Percentiles rank a stretch among this genome's conserved stretches.
These are phyloP conservation scores for Ustilago vetiveriae DNA, from an alignment of 1,284 basidiomycete genomes.

Conservation along the genomic window DNA sequence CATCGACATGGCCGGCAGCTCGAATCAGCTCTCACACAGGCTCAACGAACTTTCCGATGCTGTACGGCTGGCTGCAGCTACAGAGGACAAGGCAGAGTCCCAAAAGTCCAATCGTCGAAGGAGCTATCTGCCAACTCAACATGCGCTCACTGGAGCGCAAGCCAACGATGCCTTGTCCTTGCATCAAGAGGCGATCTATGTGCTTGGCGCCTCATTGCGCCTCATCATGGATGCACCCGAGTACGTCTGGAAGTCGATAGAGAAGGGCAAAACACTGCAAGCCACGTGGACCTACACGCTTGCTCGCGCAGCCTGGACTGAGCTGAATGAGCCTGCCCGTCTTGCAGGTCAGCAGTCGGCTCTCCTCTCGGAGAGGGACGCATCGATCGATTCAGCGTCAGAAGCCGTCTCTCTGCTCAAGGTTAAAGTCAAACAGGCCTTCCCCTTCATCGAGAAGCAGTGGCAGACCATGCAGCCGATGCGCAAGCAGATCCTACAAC, in stretches of 20 bases:
- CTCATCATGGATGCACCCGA: slow-evolving; percentile 55
- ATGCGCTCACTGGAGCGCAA: background rate
- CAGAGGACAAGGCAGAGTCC: slow-evolving; percentile 6
- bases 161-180: slow-evolving; percentile 7
- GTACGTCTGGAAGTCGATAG: slow-evolving; percentile 54
- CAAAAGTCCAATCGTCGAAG: slow-evolving; percentile 15
- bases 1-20: slow-evolving; percentile 53
- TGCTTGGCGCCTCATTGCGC: slow-evolving; percentile 47
- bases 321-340: slow-evolving; percentile 24
- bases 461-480: slow-evolving; percentile 51
- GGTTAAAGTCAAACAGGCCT: slow-evolving; percentile 40
- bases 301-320: slow-evolving; percentile 39
- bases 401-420: slow-evolving; percentile 28
- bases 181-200: slow-evolving; percentile 40
- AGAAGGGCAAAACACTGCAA: slow-evolving; percentile 50
- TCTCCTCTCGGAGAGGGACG: slow-evolving; percentile 7
- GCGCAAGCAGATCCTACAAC: slow-evolving; percentile 48
- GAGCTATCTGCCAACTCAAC: slow-evolving; percentile 25
- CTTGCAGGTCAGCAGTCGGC: slow-evolving; percentile 2
- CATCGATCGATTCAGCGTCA: slow-evolving; percentile 17
- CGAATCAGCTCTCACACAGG: slow-evolving; percentile 34
- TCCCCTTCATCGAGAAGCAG: slow-evolving; percentile 56
- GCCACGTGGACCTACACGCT: slow-evolving; percentile 54
- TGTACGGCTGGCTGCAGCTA: slow-evolving; percentile 11
- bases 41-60: slow-evolving; percentile 30